Evolutionary conservation across 805 yeast species (phyloP), one percentile per base, ranked within the genome.

Genomic region (Yamadazyma phyllophila): DNA sequence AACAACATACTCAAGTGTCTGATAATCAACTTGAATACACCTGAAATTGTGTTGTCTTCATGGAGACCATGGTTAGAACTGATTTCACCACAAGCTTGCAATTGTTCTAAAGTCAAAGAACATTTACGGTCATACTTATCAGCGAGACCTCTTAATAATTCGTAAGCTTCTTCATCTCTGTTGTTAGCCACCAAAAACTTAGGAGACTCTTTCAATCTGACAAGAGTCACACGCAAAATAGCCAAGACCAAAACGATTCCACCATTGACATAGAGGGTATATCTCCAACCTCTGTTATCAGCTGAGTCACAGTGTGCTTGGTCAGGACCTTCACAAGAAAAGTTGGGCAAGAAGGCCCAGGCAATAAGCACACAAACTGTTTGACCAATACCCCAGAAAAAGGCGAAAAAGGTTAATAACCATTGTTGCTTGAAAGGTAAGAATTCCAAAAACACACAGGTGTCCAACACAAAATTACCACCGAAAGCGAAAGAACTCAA

Each of bases 381-480:
- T 57, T 80, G 83, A 36, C 85, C 85, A 41, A 81, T 65, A 35
- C 82, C 83, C 85, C 85, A 81, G 74, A 74, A 81, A 32, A 71
- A 57, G 8, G 61, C 68, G 56, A 81, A 70, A 31, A 76, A 65
- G 2, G 83, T 78, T 41, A 75, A 66, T 50, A 78, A 57, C 71
- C 73, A 80, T 51, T 78, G 80, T 52, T 73, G 62, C 40, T 70
- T 71, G 36, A 69, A 62, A 2, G 85, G 84, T 46, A 80, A 61
- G 46, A 72, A 47, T 40, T 51, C 49, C 41, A 46, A 41, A 15
- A 46, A 46, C 10, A 41, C 45, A 32, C 45, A 41, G 26, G 45
- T 42, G 31, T 46, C 49, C 14, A 46, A 38, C 6, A 46, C 49
- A 48, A 80, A 65, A 52, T 80, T 81, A 36, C 85, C 85, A 41